Evolutionary conservation across 179 eudicot genomes (phyloP).

Genomic region (Patellifolia procumbens): DNA sequence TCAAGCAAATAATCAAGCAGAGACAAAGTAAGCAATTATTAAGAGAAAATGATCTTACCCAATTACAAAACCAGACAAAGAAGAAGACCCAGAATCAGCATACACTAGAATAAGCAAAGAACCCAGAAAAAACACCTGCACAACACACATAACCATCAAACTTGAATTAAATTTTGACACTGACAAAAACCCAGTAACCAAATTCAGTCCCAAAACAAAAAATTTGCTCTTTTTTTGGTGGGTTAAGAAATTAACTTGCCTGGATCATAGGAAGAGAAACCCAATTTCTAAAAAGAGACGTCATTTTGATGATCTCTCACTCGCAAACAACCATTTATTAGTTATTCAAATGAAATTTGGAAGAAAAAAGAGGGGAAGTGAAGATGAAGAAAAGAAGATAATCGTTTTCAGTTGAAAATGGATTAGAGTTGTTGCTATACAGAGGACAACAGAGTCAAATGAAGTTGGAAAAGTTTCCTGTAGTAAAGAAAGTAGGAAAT

Average conservation of each 20-base stretch:
- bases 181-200: not conserved
- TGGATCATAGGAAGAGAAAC: slow-evolving; percentile 21
- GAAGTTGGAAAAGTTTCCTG: no score
- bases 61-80: no score
- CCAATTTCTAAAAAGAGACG: slow-evolving; percentile 7
- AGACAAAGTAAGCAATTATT: not conserved
- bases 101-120: slow-evolving; percentile 21
- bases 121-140: slow-evolving; percentile 36
- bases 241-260: slow-evolving; percentile 22
- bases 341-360: not conserved
- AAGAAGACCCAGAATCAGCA: slow-evolving; percentile 31
- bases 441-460: not conserved
- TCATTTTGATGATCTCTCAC: slow-evolving; percentile 26
- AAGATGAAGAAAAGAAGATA: not conserved
- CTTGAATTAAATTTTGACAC: not conserved
- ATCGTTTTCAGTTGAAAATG: slow-evolving; percentile 20
- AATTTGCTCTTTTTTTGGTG: not conserved
- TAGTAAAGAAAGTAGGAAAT: no score
- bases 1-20: not conserved
- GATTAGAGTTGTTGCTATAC: not conserved
- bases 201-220: not conserved
- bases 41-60: slow-evolving; percentile 26
- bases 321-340: slow-evolving; percentile 14
- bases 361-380: not conserved
- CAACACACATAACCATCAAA: slow-evolving; percentile 15